Conservation (phyloP, 768 basidiomycete species). For the Russula emetica region DNA sequence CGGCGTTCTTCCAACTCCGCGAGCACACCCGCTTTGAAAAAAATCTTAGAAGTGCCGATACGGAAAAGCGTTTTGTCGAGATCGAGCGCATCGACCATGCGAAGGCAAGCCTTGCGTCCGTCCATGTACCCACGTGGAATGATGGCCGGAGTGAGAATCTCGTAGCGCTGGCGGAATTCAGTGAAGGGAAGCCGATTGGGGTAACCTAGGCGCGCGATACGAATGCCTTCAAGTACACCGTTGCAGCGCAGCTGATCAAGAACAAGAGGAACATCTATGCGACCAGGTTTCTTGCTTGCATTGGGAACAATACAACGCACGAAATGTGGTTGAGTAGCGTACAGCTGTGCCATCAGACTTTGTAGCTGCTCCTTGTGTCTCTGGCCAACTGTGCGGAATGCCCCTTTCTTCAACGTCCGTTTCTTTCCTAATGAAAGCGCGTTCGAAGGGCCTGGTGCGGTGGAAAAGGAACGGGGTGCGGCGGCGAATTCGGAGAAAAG, state of each 20-base stretch:
- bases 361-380: slow-evolving; percentile 93
- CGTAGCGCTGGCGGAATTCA: slow-evolving; percentile 96
- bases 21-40: slow-evolving; percentile 97
- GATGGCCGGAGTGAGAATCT: slow-evolving; percentile 89
- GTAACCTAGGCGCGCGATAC: slow-evolving; percentile 95
- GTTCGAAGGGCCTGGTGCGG: slow-evolving; percentile 41
- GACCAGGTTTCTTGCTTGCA: slow-evolving; percentile 80
- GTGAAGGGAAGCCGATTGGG: slow-evolving; percentile 96
- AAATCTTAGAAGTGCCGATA: slow-evolving; percentile 95
- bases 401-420: slow-evolving; percentile 85
- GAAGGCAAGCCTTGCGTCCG: slow-evolving; percentile 86
- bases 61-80: slow-evolving; percentile 81
- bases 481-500: slow-evolving; percentile 84
- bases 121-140: slow-evolving; percentile 97
- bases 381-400: slow-evolving; percentile 93
- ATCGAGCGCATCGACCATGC: slow-evolving; percentile 86
- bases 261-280: slow-evolving; percentile 90
- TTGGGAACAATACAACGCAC: slow-evolving; percentile 98
- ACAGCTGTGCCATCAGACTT: slow-evolving; percentile 85
- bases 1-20: slow-evolving; percentile 93
- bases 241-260: slow-evolving; percentile 96
- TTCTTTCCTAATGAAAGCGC: slow-evolving; percentile 54
- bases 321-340: slow-evolving; percentile 95
- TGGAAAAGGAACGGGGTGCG: slow-evolving; percentile 33
- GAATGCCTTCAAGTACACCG: slow-evolving; percentile 97